phyloP scores from a whole-genome alignment of 176 grass and related monocot genomes.

The Echinochloa phyllopogon region DNA sequence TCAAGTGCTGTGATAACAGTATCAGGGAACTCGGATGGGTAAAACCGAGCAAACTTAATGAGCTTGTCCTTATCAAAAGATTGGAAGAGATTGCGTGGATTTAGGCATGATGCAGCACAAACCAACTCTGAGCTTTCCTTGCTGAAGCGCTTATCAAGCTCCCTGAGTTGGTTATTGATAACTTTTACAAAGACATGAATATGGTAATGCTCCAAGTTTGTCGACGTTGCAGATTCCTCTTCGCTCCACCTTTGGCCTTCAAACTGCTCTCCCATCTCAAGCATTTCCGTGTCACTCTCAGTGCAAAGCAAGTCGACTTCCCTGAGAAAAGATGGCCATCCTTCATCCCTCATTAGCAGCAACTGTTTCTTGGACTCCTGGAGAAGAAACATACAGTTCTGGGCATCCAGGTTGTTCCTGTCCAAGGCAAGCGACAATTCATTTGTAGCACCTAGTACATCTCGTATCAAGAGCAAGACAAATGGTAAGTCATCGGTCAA shows the following conservation, averaged over 20 bases:
- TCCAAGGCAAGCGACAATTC: slow-evolving; percentile 41
- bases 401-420: slow-evolving; percentile 6
- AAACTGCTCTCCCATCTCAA: slow-evolving; percentile 9
- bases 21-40: slow-evolving; percentile 31
- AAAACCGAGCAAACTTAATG: slow-evolving; percentile 21
- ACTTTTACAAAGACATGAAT: slow-evolving; percentile 26
- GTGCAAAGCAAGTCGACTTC: slow-evolving; percentile 3
- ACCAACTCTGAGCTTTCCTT: neutral
- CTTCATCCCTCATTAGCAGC: slow-evolving; percentile 32
- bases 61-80: slow-evolving; percentile 47
- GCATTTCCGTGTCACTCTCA: neutral
- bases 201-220: slow-evolving; percentile 31
- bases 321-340: slow-evolving; percentile 36
- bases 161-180: slow-evolving; percentile 29
- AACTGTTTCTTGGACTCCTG: slow-evolving; percentile 19
- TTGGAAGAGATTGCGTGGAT: slow-evolving; percentile 33
- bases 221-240: neutral
- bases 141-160: slow-evolving; percentile 30
- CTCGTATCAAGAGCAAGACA: slow-evolving; percentile 35
- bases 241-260: neutral
- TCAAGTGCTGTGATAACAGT: neutral
- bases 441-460: slow-evolving; percentile 38
- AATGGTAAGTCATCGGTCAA: slow-evolving; percentile 26
- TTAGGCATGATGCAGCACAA: slow-evolving; percentile 23
- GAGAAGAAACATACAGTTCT: slow-evolving; percentile 34